phyloP scores from a whole-genome alignment of 768 basidiomycete genomes.

The Lanmaoa pseudosensibilis region DNA sequence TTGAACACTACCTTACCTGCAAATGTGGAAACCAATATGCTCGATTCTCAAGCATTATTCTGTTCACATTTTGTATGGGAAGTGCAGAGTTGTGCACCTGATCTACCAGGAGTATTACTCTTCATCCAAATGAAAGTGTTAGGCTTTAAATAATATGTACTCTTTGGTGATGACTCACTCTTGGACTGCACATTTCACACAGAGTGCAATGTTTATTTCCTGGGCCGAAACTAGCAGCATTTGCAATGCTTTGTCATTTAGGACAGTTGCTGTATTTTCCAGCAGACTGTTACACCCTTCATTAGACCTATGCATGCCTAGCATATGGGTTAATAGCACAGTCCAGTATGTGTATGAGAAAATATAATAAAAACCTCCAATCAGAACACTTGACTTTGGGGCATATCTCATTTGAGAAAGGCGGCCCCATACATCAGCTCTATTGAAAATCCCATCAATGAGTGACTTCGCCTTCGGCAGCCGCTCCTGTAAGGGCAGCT shows the following conservation, averaged over 20 bases:
- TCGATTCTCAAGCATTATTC: not conserved
- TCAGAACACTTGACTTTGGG: not conserved
- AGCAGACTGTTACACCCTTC: not conserved
- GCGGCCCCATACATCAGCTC: no score
- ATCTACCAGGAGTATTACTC: not conserved
- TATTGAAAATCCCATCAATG: not conserved
- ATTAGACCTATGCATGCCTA: not conserved
- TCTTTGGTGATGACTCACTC: not conserved
- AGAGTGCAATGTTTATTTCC: not conserved
- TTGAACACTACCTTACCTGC: no score
- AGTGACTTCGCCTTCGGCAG: not conserved
- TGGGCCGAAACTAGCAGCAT: not conserved
- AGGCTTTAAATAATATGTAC: not conserved
- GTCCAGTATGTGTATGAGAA: no score
- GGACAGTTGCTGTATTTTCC: not conserved
- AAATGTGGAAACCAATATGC: not conserved
- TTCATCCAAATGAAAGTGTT: not conserved
- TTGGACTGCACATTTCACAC: not conserved
- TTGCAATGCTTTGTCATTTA: not conserved
- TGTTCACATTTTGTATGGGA: no score
- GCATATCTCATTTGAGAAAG: not conserved
- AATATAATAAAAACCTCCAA: not conserved
- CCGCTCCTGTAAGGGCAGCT: not conserved
- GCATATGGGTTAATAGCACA: not conserved
- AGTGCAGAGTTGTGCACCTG: not conserved